These are phyloP conservation scores for Xylaria acuta DNA, from an alignment of 495 filamentous ascomycete species.

Conservation along the genomic window DNA sequence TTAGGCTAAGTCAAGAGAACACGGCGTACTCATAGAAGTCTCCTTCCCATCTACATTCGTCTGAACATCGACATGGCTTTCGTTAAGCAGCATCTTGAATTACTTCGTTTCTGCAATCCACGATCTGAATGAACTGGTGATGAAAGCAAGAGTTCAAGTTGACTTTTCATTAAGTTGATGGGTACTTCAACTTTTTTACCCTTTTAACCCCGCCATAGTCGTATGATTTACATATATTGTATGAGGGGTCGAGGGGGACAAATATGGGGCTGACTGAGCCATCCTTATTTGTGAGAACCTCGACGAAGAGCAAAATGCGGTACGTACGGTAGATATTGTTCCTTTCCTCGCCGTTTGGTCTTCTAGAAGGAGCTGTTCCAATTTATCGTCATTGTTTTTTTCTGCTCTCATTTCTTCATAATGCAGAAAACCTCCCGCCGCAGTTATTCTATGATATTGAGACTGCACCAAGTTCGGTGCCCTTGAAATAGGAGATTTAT, in stretches of 20 bases:
- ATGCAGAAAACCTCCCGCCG: background rate
- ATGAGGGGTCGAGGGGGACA: slow-evolving; percentile 19
- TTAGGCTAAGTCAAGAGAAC: background rate
- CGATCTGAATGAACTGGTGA: background rate
- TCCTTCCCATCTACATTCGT: slow-evolving; percentile 53
- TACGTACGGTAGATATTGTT: background rate
- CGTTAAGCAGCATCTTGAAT: slow-evolving; percentile 53
- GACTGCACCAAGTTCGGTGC: background rate
- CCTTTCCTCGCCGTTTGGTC: background rate
- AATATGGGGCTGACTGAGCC: slow-evolving; percentile 14
- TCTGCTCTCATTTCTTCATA: background rate
- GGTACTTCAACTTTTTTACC: background rate
- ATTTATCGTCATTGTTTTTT: background rate
- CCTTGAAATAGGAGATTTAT: background rate
- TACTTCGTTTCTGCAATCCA: slow-evolving; percentile 6
- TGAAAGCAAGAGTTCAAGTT: slow-evolving; percentile 3
- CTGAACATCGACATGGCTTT: slow-evolving; percentile 51
- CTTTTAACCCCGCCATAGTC: slow-evolving; percentile 21
- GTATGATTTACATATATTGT: slow-evolving; percentile 6
- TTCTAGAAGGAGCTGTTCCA: background rate
- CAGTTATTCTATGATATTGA: background rate
- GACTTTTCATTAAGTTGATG: background rate
- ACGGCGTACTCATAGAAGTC: slow-evolving; percentile 52
- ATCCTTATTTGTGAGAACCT: background rate
- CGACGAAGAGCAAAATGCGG: background rate